Evolutionary conservation across 2,329 filamentous ascomycete species (phyloP), one percentile per base, ranked within the genome.

Genomic region (Coniochaeta sp.): DNA sequence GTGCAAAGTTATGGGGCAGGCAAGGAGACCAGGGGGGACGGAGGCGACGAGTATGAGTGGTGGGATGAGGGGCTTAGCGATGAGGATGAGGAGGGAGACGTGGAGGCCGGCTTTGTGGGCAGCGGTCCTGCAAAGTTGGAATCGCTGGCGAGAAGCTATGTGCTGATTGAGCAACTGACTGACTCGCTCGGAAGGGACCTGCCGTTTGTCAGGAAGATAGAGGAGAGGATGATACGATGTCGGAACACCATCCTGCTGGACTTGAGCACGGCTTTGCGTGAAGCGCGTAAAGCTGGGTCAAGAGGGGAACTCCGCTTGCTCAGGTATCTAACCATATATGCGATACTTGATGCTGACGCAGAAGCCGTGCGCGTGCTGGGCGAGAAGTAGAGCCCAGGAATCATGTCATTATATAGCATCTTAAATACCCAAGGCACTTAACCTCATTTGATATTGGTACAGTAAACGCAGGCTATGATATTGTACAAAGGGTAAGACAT

Each of bases 201-300:
- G 14, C 77, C 79, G 0, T 81, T 83, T 60, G 77, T 83, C 16
- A 72, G 75, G 61, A 83, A 82, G 65, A 73, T 77, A 63, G 79
- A 81, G 58, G 81, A 83, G 59, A 77, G 82, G 40, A 71, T 85
- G 60, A 69, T 70, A 2, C 75, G 78, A 58, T 86, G 83, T 64
- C 77, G 81, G 58, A 84, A 81, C 63, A 86, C 82, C 0, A 73
- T 86, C 24, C 68, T 86, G 9, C 70, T 86, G 4, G 83, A 86
- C 57, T 69, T 86, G 19, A 76, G 76, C 50, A 78, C 81, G 24
- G 82, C 83, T 1, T 61, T 74, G 34, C 76, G 74, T 62, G 75
- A 77, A 59, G 73, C 73, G 0, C 74, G 71, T 26, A 78, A 75
- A 59, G 76, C 77, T 0, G 79, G 79, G 0, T 50, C 64, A 0